phyloP scores from a whole-genome alignment of 768 basidiomycete genomes.

The Polyporus arcularius region DNA sequence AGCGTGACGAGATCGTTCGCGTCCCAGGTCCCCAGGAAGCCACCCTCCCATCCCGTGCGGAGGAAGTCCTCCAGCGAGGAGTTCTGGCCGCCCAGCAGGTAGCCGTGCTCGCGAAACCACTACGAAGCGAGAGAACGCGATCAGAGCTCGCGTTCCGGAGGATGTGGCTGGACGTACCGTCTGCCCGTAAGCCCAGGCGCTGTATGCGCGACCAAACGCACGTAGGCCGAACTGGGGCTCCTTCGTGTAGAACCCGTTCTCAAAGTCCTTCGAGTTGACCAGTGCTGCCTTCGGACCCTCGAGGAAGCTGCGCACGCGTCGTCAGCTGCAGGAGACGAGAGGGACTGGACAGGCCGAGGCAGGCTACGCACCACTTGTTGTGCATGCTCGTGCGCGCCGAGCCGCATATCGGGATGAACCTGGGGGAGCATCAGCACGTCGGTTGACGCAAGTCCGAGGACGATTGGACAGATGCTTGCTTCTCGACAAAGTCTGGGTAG shows the following conservation, averaged over 20 bases:
- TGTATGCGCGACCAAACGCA: conserved; percentile 57
- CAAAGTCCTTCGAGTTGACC: conserved; percentile 54
- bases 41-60: conserved; percentile 52
- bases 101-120: conserved; percentile 56
- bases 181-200: conserved; percentile 62
- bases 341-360: neutral
- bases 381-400: conserved; percentile 58
- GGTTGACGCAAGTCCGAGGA: neutral
- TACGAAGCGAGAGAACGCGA: conserved; percentile 20
- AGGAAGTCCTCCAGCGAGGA: conserved; percentile 50
- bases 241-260: conserved; percentile 51
- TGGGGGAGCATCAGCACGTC: conserved; percentile 20
- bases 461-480: conserved; percentile 26
- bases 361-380: conserved; percentile 46
- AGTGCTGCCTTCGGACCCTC: conserved; percentile 62
- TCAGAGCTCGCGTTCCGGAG: neutral
- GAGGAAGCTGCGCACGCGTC: conserved; percentile 44
- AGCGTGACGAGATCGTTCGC: conserved; percentile 51
- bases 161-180: conserved; percentile 33
- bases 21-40: conserved; percentile 33
- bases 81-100: conserved; percentile 47
- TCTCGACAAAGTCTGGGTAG: conserved; percentile 56
- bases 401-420: conserved; percentile 53
- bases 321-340: neutral
- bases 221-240: conserved; percentile 51